Percentiles rank a stretch among this genome's conserved stretches.
Conservation (phyloP, 129 eudicot species). For the sunflower (Helianthus annuus) region HanXRQr2.0-SUNRISE NC_035441.2:157125275-157125774, state of each 20-base stretch:
- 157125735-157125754: conserved; percentile 79
- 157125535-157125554: too few species aligned
- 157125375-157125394: too few species aligned
- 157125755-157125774: conserved; percentile 70
- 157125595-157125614: too few species aligned
- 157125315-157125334: not conserved
- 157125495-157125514: too few species aligned
- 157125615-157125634: too few species aligned
- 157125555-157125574: too few species aligned
- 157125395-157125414: too few species aligned
- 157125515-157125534: too few species aligned
- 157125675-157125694: conserved; percentile 37
- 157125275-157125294: conserved; percentile 76
- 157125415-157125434: too few species aligned
- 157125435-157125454: too few species aligned
- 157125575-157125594: not conserved
- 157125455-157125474: too few species aligned
- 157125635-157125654: not conserved
- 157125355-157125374: conserved; percentile 6
- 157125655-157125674: not conserved
- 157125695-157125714: conserved; percentile 77
- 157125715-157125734: conserved; percentile 68
- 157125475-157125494: too few species aligned
- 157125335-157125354: not conserved
- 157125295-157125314: conserved; percentile 53